These are phyloP conservation scores for Phyllosticta ampelicida DNA, from an alignment of 2,329 filamentous ascomycete species.

Conservation along the genomic window DNA sequence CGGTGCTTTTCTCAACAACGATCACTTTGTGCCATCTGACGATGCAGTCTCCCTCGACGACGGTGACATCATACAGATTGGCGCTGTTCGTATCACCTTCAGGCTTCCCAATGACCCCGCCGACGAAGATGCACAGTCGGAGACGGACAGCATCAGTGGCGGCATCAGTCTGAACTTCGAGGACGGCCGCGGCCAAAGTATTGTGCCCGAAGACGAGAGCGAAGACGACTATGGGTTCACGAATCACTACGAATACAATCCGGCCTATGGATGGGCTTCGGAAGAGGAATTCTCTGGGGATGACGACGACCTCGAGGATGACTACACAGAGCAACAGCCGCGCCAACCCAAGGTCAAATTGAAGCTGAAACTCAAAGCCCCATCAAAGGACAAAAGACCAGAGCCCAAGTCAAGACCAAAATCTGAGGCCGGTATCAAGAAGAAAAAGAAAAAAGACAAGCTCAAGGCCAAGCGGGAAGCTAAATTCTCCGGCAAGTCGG, in stretches of 20 bases:
- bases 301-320: constrained; percentile 26
- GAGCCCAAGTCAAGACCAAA: neutral
- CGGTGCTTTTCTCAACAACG: constrained; percentile 57
- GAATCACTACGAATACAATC: constrained; percentile 7
- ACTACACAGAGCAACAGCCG: constrained; percentile 24
- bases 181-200: constrained; percentile 47
- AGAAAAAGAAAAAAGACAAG: constrained; percentile 11
- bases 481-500: constrained; percentile 9
- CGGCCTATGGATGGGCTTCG: constrained; percentile 10
- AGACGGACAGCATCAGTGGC: constrained; percentile 32
- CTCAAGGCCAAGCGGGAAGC: constrained; percentile 12
- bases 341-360: constrained; percentile 16
- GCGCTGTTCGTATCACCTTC: constrained; percentile 58
- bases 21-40: constrained; percentile 40
- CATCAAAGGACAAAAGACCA: neutral
- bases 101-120: constrained; percentile 53
- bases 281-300: constrained; percentile 10
- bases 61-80: constrained; percentile 59
- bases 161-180: constrained; percentile 67
- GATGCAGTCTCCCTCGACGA: constrained; percentile 49
- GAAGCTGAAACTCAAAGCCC: constrained; percentile 17
- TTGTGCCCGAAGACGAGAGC: constrained; percentile 26
- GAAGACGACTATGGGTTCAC: constrained; percentile 8
- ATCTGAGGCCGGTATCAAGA: constrained; percentile 2
- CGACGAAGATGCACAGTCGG: constrained; percentile 37